Evolutionary conservation across 768 basidiomycete species (phyloP), one percentile per base, ranked within the genome.

Genomic region (Daedalea quercina): DNA sequence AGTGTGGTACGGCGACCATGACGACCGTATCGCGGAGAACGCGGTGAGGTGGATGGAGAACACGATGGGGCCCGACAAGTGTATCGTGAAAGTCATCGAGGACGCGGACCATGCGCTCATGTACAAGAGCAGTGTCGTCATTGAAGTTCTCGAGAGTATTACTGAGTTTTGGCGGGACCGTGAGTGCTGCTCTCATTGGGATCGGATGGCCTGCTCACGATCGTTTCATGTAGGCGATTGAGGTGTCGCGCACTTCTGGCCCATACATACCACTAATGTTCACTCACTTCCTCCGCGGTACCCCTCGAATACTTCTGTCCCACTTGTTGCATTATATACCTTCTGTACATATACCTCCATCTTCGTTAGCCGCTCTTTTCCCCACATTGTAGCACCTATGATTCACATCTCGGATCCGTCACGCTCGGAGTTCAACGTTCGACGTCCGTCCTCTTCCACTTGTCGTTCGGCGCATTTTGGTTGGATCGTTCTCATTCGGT

Each of bases 21-120:
- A 99, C 67, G 95, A 97, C 69, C 87, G 86, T 71, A 95, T 99
- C 55, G 85, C 87, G 31, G 87, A 95, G 66, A 84, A 87, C 60
- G 89, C 91, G 43, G 85, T 98, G 37, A 71, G 87, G 60, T 95
- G 92, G 91, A 90, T 94, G 88, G 90, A 94, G 68, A 81, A 79
- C 56, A 81, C 79, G 33, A 90, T 94, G 87, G 79, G 82, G 19
- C 76, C 78, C 42, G 83, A 84, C 37, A 73, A 76, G 52, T 95
- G 93, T 65, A 73, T 76, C 42, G 82, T 99, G 34, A 81, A 84
- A 62, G 84, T 96, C 40, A 83, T 94, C 50, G 82, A 80, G 61
- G 90, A 90, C 34, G 94, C 90, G 19, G 93, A 93, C 60, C 95
- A 99, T 68, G 85, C 84, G 47, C 74, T 99, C 50, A 92, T 99